These are phyloP conservation scores for Globisporangium lucens DNA, from an alignment of 352 stramenopile species.

Conservation along the genomic window DNA sequence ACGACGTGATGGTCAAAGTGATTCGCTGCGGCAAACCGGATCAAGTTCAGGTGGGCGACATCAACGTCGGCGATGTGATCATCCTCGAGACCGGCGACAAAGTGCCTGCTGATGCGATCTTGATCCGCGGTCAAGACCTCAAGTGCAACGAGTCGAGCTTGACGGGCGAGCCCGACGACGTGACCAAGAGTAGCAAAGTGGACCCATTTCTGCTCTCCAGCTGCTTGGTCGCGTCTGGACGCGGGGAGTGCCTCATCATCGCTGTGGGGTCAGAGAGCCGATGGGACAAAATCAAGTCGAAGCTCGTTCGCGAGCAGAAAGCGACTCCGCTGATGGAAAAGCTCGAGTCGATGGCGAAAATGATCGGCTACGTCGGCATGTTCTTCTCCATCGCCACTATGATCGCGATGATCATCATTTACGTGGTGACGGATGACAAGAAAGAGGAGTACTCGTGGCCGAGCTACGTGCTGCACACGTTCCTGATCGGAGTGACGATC, in stretches of 20 bases:
- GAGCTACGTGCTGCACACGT: slow-evolving; percentile 90
- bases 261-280: slow-evolving; percentile 78
- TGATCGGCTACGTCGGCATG: slow-evolving; percentile 87
- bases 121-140: slow-evolving; percentile 91
- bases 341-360: slow-evolving; percentile 88
- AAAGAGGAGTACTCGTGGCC: slow-evolving; percentile 65
- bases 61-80: slow-evolving; percentile 87
- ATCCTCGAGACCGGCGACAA: slow-evolving; percentile 92
- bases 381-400: slow-evolving; percentile 86
- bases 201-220: slow-evolving; percentile 89
- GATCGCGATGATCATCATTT: slow-evolving; percentile 85
- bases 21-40: slow-evolving; percentile 61
- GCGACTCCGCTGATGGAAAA: slow-evolving; percentile 92
- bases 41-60: slow-evolving; percentile 65
- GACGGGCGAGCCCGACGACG: slow-evolving; percentile 94
- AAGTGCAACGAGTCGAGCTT: slow-evolving; percentile 95
- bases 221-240: slow-evolving; percentile 71
- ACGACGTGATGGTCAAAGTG: slow-evolving; percentile 86
- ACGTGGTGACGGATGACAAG: slow-evolving; percentile 52
- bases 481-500: slow-evolving; percentile 93
- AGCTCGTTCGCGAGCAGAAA: slow-evolving; percentile 85
- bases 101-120: slow-evolving; percentile 92
- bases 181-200: slow-evolving; percentile 71
- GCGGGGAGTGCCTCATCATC: slow-evolving; percentile 77
- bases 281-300: slow-evolving; percentile 91